Evolutionary conservation across 345 rosid genomes (phyloP).

Genomic region (Brassica cretica): DNA sequence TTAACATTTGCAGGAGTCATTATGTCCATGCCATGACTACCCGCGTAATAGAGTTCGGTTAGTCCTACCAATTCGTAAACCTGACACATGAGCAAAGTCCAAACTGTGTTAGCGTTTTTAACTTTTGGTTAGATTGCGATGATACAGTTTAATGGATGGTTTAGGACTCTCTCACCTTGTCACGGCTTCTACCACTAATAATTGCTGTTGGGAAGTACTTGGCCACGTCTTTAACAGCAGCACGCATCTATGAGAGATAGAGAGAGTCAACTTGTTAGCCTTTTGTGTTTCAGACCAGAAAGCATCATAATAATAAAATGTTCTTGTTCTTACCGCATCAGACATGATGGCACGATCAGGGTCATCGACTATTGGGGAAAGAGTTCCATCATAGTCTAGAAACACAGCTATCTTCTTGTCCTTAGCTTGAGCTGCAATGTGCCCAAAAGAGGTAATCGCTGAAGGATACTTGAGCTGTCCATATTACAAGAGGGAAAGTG

Average conservation of each 20-base stretch:
- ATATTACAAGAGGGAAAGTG: background rate
- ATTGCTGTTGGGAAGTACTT: slow-evolving; percentile 87
- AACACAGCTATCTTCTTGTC: slow-evolving; percentile 81
- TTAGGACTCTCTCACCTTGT: slow-evolving; percentile 55
- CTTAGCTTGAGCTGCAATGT: slow-evolving; percentile 60
- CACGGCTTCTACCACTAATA: slow-evolving; percentile 94
- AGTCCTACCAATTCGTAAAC: slow-evolving; percentile 84
- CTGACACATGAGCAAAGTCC: slow-evolving; percentile 44
- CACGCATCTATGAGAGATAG: slow-evolving; percentile 66
- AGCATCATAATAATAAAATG: background rate
- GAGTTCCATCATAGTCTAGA: slow-evolving; percentile 92
- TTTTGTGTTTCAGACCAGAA: background rate
- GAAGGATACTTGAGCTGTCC: slow-evolving; percentile 85
- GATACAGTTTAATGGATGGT: background rate
- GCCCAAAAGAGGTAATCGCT: slow-evolving; percentile 66
- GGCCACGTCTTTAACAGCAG: slow-evolving; percentile 75
- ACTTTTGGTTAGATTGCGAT: background rate
- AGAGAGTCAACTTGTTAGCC: background rate
- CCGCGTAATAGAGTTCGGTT: slow-evolving; percentile 94
- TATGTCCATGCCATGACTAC: slow-evolving; percentile 99
- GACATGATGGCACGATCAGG: slow-evolving; percentile 89
- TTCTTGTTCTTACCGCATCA: slow-evolving; percentile 54
- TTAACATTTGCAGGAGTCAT: slow-evolving; percentile 56
- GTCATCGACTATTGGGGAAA: slow-evolving; percentile 97
- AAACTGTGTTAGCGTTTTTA: background rate